phyloP scores from a whole-genome alignment of 768 basidiomycete genomes.

The Chalciporus chontae region DNA sequence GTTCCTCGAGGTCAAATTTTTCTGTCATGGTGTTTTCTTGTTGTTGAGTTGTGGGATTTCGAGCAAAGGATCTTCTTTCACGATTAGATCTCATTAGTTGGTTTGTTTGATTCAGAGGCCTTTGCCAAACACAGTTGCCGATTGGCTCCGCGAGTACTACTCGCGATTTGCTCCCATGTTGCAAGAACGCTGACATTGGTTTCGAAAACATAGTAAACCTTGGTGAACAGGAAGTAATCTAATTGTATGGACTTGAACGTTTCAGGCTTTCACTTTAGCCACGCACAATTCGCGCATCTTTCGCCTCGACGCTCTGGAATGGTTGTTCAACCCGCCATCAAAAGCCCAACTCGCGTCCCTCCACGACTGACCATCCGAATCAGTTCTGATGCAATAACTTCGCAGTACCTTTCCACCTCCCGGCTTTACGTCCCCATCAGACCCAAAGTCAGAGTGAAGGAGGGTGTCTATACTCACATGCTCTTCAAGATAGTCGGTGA shows the following conservation, averaged over 20 bases:
- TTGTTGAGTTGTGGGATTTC: too few relatives aligned
- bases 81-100: neutral
- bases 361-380: slow-evolving; percentile 16
- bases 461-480: slow-evolving; percentile 48
- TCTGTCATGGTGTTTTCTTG: slow-evolving; percentile 16
- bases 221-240: neutral
- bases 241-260: neutral
- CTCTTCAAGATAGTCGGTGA: slow-evolving; percentile 55
- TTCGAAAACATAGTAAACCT: neutral
- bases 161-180: too few relatives aligned
- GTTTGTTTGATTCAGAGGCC: neutral
- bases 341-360: slow-evolving; percentile 62
- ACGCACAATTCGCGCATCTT: slow-evolving; percentile 48
- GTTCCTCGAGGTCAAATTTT: slow-evolving; percentile 53
- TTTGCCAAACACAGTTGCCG: neutral
- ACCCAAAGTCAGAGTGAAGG: neutral
- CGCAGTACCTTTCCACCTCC: slow-evolving; percentile 56
- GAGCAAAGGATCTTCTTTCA: too few relatives aligned
- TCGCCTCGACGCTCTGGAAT: slow-evolving; percentile 54
- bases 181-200: too few relatives aligned
- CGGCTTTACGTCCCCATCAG: slow-evolving; percentile 41
- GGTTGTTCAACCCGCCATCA: slow-evolving; percentile 69
- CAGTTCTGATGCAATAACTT: slow-evolving; percentile 38
- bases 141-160: too few relatives aligned
- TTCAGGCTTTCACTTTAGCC: slow-evolving; percentile 27